Percentiles rank a stretch among this genome's conserved stretches.
These are phyloP conservation scores for Saccharomyces pastorianus DNA, from an alignment of 1,139 yeast species.

Conservation along the genomic window DNA sequence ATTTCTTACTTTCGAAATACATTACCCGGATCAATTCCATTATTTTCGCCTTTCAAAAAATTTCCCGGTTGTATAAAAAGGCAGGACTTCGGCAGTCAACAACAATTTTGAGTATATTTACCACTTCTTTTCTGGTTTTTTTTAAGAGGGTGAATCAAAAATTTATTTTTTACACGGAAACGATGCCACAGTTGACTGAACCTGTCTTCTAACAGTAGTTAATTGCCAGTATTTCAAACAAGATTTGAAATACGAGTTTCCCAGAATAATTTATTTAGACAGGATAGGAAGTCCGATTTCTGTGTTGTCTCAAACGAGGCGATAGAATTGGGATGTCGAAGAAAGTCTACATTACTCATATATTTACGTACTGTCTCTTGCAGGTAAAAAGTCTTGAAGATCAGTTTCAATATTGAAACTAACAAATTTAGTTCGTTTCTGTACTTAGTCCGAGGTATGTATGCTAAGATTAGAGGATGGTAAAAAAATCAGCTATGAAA, in stretches of 20 bases:
- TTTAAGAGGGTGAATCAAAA: constrained; percentile 30
- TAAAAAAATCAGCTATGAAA: background rate
- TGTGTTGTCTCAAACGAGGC: constrained; percentile 22
- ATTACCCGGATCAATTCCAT: background rate
- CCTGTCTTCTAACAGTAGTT: constrained; percentile 32
- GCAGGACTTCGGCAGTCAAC: background rate
- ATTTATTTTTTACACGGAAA: constrained; percentile 23
- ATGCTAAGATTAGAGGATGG: background rate
- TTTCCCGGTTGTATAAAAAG: background rate
- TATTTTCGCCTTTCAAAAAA: background rate
- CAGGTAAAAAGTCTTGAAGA: background rate
- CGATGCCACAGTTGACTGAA: constrained; percentile 34
- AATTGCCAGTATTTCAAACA: constrained; percentile 33
- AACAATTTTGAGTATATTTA: background rate
- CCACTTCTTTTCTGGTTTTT: background rate
- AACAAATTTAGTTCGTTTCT: background rate
- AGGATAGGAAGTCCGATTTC: constrained; percentile 34
- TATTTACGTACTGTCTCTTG: background rate
- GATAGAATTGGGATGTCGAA: constrained; percentile 34
- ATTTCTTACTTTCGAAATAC: background rate
- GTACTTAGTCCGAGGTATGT: background rate
- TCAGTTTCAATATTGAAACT: background rate
- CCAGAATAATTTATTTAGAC: constrained; percentile 29
- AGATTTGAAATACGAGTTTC: constrained; percentile 31
- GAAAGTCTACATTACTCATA: constrained; percentile 29